These are phyloP conservation scores for Suillus subalutaceus DNA, from an alignment of 768 basidiomycete species.

Conservation along the genomic window DNA sequence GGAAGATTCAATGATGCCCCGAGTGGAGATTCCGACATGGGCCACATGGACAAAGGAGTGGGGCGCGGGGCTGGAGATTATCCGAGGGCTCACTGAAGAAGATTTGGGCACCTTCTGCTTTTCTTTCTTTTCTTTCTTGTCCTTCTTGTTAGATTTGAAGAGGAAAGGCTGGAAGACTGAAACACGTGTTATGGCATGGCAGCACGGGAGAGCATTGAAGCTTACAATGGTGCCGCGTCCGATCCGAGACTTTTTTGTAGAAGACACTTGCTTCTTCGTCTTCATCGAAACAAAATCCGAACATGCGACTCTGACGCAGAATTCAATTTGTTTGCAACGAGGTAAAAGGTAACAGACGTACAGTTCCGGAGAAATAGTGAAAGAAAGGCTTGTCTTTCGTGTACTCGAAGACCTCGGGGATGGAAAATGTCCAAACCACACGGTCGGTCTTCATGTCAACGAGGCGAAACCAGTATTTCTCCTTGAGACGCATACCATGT, in stretches of 20 bases:
- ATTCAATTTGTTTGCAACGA: conserved; percentile 2
- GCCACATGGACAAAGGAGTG: conserved; percentile 69
- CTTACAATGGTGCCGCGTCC: conserved; percentile 48
- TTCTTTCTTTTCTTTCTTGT: conserved; percentile 22
- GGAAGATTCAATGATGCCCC: conserved; percentile 55
- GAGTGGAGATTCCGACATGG: conserved; percentile 60
- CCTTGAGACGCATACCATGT: conserved; percentile 32
- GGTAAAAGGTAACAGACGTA: conserved; percentile 41
- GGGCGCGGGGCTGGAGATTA: conserved; percentile 61
- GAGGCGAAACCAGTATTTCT: conserved; percentile 66
- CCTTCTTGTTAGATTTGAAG: conserved; percentile 30
- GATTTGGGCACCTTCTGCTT: conserved; percentile 39
- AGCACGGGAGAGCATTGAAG: conserved; percentile 13
- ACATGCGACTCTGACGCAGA: conserved; percentile 42
- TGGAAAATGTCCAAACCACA: conserved; percentile 69
- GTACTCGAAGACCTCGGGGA: conserved; percentile 67
- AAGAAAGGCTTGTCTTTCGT: conserved; percentile 89
- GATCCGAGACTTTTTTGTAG: conserved; percentile 60
- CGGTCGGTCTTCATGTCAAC: conserved; percentile 58
- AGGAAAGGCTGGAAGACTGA: conserved; percentile 32
- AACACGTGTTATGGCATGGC: conserved; percentile 13
- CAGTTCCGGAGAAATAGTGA: conserved; percentile 85
- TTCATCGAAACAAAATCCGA: conserved; percentile 61
- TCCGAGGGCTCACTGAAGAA: conserved; percentile 33
- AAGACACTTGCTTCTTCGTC: conserved; percentile 61